Conservation (phyloP, 768 basidiomycete genomes). For the Mycena latifolia region DNA sequence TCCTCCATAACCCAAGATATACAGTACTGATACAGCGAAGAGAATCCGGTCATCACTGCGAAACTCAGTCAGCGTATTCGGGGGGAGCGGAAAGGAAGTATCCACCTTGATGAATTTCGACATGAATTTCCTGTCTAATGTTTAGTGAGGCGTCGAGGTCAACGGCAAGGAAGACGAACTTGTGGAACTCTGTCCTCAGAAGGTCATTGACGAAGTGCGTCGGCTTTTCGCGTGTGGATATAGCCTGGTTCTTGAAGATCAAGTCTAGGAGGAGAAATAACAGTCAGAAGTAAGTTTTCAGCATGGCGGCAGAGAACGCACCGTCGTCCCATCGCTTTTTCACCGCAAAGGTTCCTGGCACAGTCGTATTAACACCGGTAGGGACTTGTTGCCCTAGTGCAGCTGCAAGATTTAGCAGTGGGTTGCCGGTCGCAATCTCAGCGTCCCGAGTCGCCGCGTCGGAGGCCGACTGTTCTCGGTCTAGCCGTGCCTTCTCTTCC, state of each 20-base stretch:
- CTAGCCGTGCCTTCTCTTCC: conserved; percentile 89
- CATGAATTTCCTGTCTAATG: conserved; percentile 80
- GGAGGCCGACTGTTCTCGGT: conserved; percentile 77
- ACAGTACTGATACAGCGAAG: conserved; percentile 34
- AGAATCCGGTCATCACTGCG: conserved; percentile 34
- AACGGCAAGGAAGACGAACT: conserved; percentile 61
- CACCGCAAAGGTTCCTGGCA: conserved; percentile 88
- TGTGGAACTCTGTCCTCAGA: conserved; percentile 93
- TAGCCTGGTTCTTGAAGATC: conserved; percentile 99
- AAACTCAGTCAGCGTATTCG: conserved; percentile 15
- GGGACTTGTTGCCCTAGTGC: conserved; percentile 84
- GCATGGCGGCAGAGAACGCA: conserved; percentile 47
- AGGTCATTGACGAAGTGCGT: conserved; percentile 97
- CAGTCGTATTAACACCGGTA: conserved; percentile 75
- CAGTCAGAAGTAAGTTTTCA: conserved; percentile 7
- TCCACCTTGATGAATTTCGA: conserved; percentile 88
- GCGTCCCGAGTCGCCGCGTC: conserved; percentile 76
- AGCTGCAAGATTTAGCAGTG: conserved; percentile 90
- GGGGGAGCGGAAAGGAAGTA: conserved; percentile 2
- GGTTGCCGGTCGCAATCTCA: conserved; percentile 90
- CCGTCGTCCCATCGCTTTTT: conserved; percentile 97
- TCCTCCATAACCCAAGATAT: conserved; percentile 1
- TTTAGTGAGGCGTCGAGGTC: conserved; percentile 20
- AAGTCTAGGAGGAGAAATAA: conserved; percentile 76
- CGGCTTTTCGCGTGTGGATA: conserved; percentile 71